phyloP scores from a whole-genome alignment of 1,284 basidiomycete species.

The Meripilus lineatus region DNA sequence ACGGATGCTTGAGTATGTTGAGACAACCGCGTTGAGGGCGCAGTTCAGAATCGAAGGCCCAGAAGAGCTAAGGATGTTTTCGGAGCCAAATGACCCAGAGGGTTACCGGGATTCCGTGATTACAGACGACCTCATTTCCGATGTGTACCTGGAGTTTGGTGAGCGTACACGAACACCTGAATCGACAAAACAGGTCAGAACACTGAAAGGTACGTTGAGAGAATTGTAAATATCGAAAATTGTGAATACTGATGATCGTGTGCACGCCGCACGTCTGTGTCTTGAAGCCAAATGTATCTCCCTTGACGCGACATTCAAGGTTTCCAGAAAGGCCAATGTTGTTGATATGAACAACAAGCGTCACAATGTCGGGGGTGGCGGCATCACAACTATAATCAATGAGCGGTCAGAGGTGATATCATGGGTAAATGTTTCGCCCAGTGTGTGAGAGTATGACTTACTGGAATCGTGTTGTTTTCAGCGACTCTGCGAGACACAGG shows the following conservation, averaged over 20 bases:
- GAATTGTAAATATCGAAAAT: no score
- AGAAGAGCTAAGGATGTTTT: no score
- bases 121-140: conserved; percentile 11
- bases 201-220: no score
- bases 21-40: no score
- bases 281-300: no score
- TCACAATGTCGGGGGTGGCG: background rate
- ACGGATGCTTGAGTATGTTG: no score
- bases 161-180: no score
- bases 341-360: background rate
- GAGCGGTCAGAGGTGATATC: background rate
- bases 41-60: no score
- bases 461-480: background rate
- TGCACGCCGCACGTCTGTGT: no score
- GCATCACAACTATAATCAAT: background rate
- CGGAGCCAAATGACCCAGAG: background rate
- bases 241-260: no score
- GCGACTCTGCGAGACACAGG: background rate
- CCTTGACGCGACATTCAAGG: background rate
- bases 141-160: conserved; percentile 13
- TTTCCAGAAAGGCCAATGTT: background rate
- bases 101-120: conserved; percentile 11
- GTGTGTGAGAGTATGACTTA: background rate
- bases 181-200: no score
- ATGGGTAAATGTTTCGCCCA: background rate